Conservation (phyloP, 805 yeast genomes). For the Kluyveromyces dobzhanskii region DNA sequence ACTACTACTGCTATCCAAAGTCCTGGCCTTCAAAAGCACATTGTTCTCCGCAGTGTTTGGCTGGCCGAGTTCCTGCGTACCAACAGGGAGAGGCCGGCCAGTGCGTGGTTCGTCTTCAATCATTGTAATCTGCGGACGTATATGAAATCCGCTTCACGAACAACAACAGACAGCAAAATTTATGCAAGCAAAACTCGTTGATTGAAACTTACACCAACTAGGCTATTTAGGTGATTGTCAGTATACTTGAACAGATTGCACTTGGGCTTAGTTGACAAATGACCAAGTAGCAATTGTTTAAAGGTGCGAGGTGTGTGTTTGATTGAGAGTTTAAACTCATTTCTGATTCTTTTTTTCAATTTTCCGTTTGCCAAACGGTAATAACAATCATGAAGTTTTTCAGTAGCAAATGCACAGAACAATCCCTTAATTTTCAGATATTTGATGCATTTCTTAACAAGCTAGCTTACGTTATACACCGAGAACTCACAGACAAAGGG, state of each 20-base stretch:
- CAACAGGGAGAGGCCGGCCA: conserved; percentile 1
- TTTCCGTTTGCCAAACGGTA: not conserved
- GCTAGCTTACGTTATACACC: not conserved
- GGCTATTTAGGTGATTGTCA: no score
- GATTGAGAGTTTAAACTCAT: no score
- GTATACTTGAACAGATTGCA: no score
- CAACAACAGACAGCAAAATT: no score
- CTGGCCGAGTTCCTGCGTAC: conserved; percentile 1
- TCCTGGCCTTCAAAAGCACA: conserved; percentile 5
- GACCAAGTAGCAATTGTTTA: no score
- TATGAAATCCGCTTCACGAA: no score
- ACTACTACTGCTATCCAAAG: not conserved
- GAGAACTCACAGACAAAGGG: no score
- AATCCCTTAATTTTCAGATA: no score
- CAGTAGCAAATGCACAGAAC: not conserved
- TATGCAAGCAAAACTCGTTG: no score
- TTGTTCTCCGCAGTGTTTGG: not conserved
- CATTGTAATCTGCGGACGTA: not conserved
- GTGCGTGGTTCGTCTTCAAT: not conserved
- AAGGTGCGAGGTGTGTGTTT: no score
- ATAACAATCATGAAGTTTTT: not conserved
- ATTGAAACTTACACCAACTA: no score
- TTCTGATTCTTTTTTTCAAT: not conserved
- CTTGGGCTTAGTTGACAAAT: no score
- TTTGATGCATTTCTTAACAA: not conserved